These are phyloP conservation scores for Eleusine coracana DNA, from an alignment of 176 grass and related monocot species.

Conservation along the genomic window DNA sequence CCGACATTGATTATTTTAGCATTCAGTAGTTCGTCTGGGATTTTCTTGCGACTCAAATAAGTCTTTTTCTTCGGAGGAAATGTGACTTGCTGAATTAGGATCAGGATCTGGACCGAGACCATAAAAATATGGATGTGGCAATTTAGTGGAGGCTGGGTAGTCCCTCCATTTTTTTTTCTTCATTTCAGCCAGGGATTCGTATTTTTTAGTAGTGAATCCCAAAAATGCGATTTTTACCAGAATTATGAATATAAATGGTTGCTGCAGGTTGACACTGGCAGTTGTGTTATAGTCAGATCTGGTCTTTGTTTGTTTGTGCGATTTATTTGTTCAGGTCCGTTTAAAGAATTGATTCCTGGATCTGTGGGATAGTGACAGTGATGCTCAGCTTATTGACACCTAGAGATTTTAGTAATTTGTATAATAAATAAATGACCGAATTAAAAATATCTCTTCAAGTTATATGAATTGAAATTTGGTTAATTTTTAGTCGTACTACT, in stretches of 20 bases:
- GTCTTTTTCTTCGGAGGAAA: background rate
- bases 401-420: background rate
- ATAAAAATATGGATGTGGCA: background rate
- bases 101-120: conserved; percentile 13
- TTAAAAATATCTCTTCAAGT: background rate
- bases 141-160: background rate
- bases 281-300: conserved; percentile 17
- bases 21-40: background rate
- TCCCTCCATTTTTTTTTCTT: background rate
- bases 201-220: background rate
- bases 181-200: background rate
- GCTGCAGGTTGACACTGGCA: background rate
- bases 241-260: background rate
- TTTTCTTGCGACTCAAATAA: background rate
- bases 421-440: background rate
- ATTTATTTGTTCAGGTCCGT: conserved; percentile 5
- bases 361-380: background rate
- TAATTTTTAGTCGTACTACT: background rate
- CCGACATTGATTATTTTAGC: background rate
- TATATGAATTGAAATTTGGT: background rate
- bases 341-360: background rate
- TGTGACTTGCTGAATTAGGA: background rate
- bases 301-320: background rate
- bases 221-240: background rate
- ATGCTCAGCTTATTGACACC: background rate